phyloP scores from a whole-genome alignment of 148 eudicot genomes.

The Selenicereus undatus region DNA sequence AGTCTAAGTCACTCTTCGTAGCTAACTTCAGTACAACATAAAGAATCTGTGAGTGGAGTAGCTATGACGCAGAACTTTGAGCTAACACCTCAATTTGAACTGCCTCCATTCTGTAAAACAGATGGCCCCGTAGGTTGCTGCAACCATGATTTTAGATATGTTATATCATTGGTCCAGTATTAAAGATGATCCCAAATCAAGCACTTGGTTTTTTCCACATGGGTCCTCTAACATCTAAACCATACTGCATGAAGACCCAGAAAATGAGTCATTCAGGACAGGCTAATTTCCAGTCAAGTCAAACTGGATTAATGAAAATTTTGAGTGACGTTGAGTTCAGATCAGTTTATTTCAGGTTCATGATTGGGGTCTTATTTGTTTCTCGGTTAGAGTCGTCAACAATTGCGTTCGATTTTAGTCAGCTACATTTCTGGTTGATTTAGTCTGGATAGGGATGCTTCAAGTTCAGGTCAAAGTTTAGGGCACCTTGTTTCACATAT shows the following conservation, averaged over 20 bases:
- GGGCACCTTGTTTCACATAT: neutral
- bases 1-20: neutral
- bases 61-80: constrained; percentile 4
- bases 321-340: neutral
- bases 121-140: neutral
- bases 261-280: no score
- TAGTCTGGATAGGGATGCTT: neutral
- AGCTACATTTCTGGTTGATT: neutral
- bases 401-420: neutral
- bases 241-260: neutral
- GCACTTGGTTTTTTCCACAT: neutral
- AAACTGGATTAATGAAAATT: neutral
- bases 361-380: neutral
- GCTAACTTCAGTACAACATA: neutral
- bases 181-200: neutral
- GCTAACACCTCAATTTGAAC: constrained; percentile 22
- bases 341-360: neutral
- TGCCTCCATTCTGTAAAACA: constrained; percentile 25
- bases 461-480: neutral
- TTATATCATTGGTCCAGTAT: neutral
- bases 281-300: neutral
- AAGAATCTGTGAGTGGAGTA: neutral
- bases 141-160: neutral
- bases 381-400: neutral
- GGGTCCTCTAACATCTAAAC: no score